Percentiles rank a stretch among this genome's conserved stretches.
Evolutionary conservation across 2,329 filamentous ascomycete species (phyloP).

Genomic region (Esteya vermicola): DNA sequence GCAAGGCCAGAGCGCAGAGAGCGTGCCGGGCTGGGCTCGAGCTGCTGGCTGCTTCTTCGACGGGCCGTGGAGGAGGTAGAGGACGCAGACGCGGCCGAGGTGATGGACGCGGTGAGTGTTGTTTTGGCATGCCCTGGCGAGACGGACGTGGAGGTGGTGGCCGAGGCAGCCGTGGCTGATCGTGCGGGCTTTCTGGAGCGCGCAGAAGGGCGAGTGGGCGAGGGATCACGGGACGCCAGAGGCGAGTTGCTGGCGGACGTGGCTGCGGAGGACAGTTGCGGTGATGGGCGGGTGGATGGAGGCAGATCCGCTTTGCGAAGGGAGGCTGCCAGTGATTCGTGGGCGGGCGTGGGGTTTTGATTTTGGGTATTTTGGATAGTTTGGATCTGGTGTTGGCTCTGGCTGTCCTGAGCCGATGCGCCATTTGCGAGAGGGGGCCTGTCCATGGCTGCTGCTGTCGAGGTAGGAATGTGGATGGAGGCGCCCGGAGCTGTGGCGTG

Average conservation of each 20-base stretch:
- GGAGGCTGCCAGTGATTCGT: constrained; percentile 13
- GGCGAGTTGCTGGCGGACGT: constrained; percentile 18
- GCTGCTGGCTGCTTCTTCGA: constrained; percentile 15
- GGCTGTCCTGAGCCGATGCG: constrained; percentile 12
- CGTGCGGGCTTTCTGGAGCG: constrained; percentile 13
- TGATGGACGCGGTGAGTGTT: background rate
- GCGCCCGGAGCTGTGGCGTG: too few relatives aligned
- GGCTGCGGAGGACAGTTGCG: constrained; percentile 10
- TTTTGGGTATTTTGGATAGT: too few relatives aligned
- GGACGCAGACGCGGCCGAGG: background rate
- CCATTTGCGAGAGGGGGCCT: constrained; percentile 18
- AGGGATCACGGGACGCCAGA: constrained; percentile 28
- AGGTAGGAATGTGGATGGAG: background rate
- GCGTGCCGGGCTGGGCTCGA: constrained; percentile 50
- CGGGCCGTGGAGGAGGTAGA: background rate
- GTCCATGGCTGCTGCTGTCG: constrained; percentile 19
- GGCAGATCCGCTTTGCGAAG: constrained; percentile 11
- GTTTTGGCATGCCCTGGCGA: background rate
- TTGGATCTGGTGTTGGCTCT: too few relatives aligned
- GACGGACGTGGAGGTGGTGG: background rate
- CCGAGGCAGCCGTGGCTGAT: constrained; percentile 15
- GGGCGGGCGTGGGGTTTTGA: constrained; percentile 13
- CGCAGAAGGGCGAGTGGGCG: constrained; percentile 27
- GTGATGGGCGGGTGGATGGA: constrained; percentile 8
- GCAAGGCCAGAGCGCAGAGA: constrained; percentile 20